Percentiles rank a stretch among this genome's conserved stretches.
phyloP scores from a whole-genome alignment of 106 monocot genomes.

The Agapanthus africanus region DNA sequence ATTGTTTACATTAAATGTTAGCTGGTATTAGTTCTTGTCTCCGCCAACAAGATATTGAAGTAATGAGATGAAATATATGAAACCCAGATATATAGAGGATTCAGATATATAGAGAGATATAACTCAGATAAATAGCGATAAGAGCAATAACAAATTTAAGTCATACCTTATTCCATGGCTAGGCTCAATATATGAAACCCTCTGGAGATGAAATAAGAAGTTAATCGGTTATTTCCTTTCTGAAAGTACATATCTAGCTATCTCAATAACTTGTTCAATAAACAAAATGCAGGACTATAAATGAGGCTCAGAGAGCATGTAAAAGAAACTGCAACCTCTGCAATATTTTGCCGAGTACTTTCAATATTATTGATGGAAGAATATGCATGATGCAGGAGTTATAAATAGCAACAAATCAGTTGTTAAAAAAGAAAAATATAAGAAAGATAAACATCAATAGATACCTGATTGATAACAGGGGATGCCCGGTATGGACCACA shows the following conservation, averaged over 20 bases:
- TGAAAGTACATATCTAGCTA: background rate
- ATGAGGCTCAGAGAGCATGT: background rate
- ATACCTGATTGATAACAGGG: slow-evolving; percentile 83
- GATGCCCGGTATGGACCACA: slow-evolving; percentile 76
- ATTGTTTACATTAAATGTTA: background rate
- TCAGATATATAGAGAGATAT: no score
- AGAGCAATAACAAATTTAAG: slow-evolving; percentile 7
- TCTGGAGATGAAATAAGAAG: slow-evolving; percentile 38
- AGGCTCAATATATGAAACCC: slow-evolving; percentile 36
- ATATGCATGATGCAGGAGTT: background rate
- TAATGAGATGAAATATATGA: no score
- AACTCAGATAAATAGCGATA: no score
- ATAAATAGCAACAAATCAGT: background rate
- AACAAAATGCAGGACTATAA: background rate
- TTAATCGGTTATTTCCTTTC: background rate
- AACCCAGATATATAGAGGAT: no score
- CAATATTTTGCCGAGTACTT: background rate
- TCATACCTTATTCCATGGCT: slow-evolving; percentile 64
- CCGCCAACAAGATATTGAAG: background rate
- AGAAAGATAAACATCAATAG: background rate
- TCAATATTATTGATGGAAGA: background rate
- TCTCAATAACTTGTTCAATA: background rate
- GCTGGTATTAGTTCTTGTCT: background rate
- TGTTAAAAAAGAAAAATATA: background rate
- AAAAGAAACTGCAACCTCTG: background rate